Evolutionary conservation across 495 filamentous ascomycete species (phyloP).

Genomic region (Hypoxylon cercidicola): DNA sequence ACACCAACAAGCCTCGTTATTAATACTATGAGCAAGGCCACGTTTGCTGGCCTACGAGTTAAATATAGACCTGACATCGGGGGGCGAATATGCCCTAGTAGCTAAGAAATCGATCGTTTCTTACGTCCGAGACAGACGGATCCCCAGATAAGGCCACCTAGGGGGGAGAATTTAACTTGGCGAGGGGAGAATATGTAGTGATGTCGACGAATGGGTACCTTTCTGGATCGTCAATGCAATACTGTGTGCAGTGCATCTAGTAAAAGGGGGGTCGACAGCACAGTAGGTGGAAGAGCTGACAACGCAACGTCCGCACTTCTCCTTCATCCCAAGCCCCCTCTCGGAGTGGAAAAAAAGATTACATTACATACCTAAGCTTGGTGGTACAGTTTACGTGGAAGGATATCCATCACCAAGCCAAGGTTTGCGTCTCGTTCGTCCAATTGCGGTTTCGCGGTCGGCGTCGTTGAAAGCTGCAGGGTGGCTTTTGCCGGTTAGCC

Average conservation of each 20-base stretch:
- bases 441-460: constrained; percentile 25
- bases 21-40: background rate
- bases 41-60: constrained; percentile 5
- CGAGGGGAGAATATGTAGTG: constrained; percentile 2
- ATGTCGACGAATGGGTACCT: constrained; percentile 6
- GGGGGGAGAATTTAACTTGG: constrained; percentile 9
- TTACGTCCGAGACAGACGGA: constrained; percentile 27
- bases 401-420: constrained; percentile 32
- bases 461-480: constrained; percentile 30
- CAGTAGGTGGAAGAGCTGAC: constrained; percentile 17
- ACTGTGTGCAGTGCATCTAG: background rate
- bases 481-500: constrained; percentile 35
- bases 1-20: background rate
- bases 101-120: constrained; percentile 14
- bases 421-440: constrained; percentile 23
- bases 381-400: constrained; percentile 40
- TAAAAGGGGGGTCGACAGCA: constrained; percentile 5
- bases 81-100: constrained; percentile 4
- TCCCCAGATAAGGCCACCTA: constrained; percentile 17
- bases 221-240: constrained; percentile 6
- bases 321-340: constrained; percentile 3
- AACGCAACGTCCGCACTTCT: constrained; percentile 18
- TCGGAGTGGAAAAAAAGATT: background rate
- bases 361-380: background rate
- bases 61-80: constrained; percentile 32